Base-by-base conservation (phyloP, 306 rosid species). In the Pyrus bretschneideri region DNA sequence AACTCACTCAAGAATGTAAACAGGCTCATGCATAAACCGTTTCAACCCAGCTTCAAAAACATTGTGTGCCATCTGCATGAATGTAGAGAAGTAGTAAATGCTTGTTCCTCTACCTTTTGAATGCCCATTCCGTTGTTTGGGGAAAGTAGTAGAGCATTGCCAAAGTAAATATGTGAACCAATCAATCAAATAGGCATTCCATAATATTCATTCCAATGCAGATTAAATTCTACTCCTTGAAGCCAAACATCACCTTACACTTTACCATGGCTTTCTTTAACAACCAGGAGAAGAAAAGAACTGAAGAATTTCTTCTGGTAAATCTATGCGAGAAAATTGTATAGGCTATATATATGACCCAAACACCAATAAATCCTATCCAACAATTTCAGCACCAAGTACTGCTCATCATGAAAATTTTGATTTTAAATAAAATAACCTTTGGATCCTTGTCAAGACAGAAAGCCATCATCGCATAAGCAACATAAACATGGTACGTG, bases 371-470 rank as follows among this genome's bases (percentile, higher is more conserved):
- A 33, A 71, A 40, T 59, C 55, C 61, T 64, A 51, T 68, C 60
- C 59, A 44, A 54, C 70, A 62, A 42, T 25, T 45, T 45, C n/a
- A 42, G 69, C 57, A 72, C 11, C 13, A 60, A 52, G 30, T 23
- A 22, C 69, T 27, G 55, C 73, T 30, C 69, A 29, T 65, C 74
- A 81, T 29, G 45, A 60, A 69, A 75, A 52, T 6, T 23, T 61
- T 6, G 72, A 68, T 45, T 45, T 2, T 7, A 72, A 64, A 51
- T 75, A 9, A 51, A 70, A 76, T 81, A 78, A 71, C 98, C 98
- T 95, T 92, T 44, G 92, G 96, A 85, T 95, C 97, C 83, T 95
- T 95, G 88, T 95, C 98, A 27, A 87, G 96, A 88, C 97, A 92
- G 84, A 95, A 95, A 77, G 97, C 87, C 91, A 89, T 77, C 82